Evolutionary conservation across 805 yeast species (phyloP), one percentile per base, ranked within the genome.

Genomic region (Metschnikowia dekortorum): DNA sequence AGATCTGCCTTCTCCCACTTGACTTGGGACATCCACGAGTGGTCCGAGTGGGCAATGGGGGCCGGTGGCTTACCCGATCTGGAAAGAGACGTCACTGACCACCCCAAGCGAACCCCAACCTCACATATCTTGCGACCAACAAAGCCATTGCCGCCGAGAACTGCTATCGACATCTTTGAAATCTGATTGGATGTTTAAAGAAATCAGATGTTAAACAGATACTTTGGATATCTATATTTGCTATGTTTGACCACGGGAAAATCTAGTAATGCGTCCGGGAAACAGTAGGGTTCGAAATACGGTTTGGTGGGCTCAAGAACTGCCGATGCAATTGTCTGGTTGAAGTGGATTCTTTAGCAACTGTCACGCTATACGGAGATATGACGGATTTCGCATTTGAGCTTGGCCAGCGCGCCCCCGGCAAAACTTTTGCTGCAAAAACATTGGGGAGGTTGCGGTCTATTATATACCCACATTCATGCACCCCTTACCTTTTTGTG

Each of bases 111-210:
- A 1, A 87, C 66, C 0, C 86, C 95, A 2, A 76, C 75, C 61
- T 84, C 84, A 61, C 95, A 87, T 8, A 91, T 82, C 53, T 70
- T 71, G 47, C 66, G 65, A 10, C 96, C 90, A 51, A 91, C 65
- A 62, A 88, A 88, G 8, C 97, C 97, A 56, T 81, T 82, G 0
- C 97, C 97, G 14, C 98, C 98, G 60, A 90, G 81, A 0, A 90
- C 88, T 3, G 88, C 81, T 55, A 66, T 70, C 50, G 70, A 67
- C 61, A 56, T 65, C 58, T 53, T 54, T 32, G 4, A 30, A 18
- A n/a, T n/a, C 11, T 8, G 32, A 8, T 29, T 22, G 5, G 22
- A 22, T 22, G 22, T 22, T 22, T 4, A 22, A 22, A 34, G 37
- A 34, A 7, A 7, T 13, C n/a, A 34, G 35, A 22, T 22, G 22